These are phyloP conservation scores for Vaccinium vitisidaea DNA, from an alignment of 148 eudicot genomes.

Conservation along the genomic window DNA sequence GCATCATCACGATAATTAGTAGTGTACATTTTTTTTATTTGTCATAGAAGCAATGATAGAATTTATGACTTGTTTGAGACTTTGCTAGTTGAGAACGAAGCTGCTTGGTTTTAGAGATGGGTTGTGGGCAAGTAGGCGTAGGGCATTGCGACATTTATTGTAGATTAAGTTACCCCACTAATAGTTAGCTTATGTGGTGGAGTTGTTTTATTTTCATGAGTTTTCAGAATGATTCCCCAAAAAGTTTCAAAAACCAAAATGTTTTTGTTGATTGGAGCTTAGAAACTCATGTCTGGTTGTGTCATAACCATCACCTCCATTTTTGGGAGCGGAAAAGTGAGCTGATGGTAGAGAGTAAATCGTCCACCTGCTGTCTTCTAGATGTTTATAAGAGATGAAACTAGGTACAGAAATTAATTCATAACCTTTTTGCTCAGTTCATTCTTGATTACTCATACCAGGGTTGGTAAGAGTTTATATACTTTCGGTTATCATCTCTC, in stretches of 20 bases:
- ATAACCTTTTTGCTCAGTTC: not conserved
- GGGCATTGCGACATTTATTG: not conserved
- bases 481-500: not conserved
- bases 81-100: not conserved
- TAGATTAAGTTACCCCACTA: not conserved
- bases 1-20: not conserved
- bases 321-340: not conserved
- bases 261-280: not conserved
- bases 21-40: not conserved
- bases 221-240: not conserved
- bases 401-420: not conserved
- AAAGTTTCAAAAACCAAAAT: not conserved
- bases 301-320: not conserved
- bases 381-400: not conserved
- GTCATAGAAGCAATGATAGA: not conserved
- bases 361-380: not conserved
- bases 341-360: not conserved
- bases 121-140: not conserved
- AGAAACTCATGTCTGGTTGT: not conserved
- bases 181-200: not conserved
- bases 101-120: not conserved
- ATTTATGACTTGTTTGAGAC: not conserved
- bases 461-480: not conserved
- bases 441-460: not conserved
- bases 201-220: not conserved